A percentile compares a stretch with the other conserved stretches of the same genome.
Evolutionary conservation across 371 early-diverging fungal species (phyloP).

Genomic region (Mucor circinelloides): DNA sequence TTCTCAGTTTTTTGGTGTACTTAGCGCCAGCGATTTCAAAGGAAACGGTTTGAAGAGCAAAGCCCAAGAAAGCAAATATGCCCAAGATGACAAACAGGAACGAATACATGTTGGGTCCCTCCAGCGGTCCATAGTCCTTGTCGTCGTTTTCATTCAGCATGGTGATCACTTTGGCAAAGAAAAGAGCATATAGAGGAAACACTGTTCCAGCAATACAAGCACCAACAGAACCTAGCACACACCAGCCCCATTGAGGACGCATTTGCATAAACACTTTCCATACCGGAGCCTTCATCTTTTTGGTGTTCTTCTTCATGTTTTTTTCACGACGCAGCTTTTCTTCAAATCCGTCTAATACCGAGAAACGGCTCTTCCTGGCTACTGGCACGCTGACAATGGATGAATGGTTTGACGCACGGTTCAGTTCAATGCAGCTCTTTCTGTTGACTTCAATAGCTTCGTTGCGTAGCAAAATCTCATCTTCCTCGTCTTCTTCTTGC

Average conservation of each 20-base stretch:
- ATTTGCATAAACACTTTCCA: conserved; percentile 29
- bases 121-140: conserved; percentile 31
- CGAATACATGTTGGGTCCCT: conserved; percentile 69
- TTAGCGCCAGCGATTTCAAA: conserved; percentile 60
- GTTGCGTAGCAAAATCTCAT: neutral
- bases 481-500: neutral
- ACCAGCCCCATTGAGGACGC: conserved; percentile 18
- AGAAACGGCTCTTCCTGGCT: conserved; percentile 14
- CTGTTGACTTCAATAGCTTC: conserved; percentile 13
- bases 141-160: conserved; percentile 29
- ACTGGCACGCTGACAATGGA: neutral
- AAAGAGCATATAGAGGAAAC: conserved; percentile 32
- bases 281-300: conserved; percentile 51
- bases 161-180: conserved; percentile 19
- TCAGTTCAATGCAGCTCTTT: conserved; percentile 4
- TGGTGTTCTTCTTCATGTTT: conserved; percentile 12
- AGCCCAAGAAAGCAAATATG: conserved; percentile 45
- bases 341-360: conserved; percentile 32
- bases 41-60: conserved; percentile 35
- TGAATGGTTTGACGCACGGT: neutral
- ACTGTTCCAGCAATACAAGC: conserved; percentile 59
- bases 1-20: conserved; percentile 62
- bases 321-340: conserved; percentile 41
- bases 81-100: conserved; percentile 70
- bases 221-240: conserved; percentile 34